Evolutionary conservation across 306 rosid species (phyloP).

Genomic region (Inga leiocalycina): DNA sequence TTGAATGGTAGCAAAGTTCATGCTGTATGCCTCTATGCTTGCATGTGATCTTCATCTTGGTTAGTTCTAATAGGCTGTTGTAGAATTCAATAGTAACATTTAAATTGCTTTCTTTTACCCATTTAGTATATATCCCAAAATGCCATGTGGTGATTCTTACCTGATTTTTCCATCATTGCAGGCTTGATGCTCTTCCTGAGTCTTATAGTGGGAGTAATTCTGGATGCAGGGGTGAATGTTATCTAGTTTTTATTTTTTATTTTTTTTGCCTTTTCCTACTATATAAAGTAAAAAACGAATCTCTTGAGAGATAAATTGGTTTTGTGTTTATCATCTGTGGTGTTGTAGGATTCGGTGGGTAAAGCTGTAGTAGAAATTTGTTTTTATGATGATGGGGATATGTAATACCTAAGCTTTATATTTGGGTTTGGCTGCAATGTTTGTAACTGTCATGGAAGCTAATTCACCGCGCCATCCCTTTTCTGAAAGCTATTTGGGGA

Average conservation of each 20-base stretch:
- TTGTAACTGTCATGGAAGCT: conserved; percentile 56
- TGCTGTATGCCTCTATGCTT: not conserved
- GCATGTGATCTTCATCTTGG: not conserved
- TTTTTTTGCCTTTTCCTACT: not conserved
- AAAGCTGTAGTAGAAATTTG: conserved; percentile 60
- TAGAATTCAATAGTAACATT: not conserved
- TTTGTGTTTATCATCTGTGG: conserved; percentile 48
- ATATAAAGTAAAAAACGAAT: not conserved
- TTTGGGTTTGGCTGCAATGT: conserved; percentile 52
- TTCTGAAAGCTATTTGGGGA: conserved; percentile 20
- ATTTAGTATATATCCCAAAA: not conserved
- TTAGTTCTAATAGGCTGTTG: not conserved
- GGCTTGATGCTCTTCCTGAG: conserved; percentile 60
- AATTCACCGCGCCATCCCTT: conserved; percentile 38
- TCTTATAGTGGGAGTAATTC: conserved; percentile 63
- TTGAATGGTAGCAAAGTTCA: conserved; percentile 8
- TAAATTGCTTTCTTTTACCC: not conserved
- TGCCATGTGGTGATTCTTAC: not conserved
- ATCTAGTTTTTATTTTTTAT: conserved; percentile 58
- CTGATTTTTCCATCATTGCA: conserved; percentile 32
- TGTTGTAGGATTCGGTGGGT: conserved; percentile 59
- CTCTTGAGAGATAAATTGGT: conserved; percentile 46
- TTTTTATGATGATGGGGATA: conserved; percentile 45
- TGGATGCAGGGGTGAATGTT: conserved; percentile 97
- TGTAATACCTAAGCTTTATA: conserved; percentile 53